phyloP scores from a whole-genome alignment of 352 stramenopile species.

The Globisporangium apiculatum region DNA sequence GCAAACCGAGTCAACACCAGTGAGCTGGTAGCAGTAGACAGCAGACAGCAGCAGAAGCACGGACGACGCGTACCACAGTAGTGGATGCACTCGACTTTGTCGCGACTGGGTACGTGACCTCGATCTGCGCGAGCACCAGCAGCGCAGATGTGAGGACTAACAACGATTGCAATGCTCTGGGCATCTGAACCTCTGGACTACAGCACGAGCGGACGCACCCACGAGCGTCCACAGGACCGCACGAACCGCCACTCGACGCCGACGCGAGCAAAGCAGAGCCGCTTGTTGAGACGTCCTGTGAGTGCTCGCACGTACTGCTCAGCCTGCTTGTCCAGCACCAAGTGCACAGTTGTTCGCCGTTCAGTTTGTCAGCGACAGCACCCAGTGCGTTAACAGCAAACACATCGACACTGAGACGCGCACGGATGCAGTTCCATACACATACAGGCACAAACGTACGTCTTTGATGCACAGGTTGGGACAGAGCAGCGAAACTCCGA shows the following conservation, averaged over 20 bases:
- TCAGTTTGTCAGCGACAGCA: too few species aligned
- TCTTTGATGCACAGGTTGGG: slow-evolving; percentile 73
- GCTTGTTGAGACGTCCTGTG: slow-evolving; percentile 49
- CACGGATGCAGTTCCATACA: not conserved
- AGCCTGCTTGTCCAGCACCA: slow-evolving; percentile 20
- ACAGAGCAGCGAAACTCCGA: slow-evolving; percentile 55
- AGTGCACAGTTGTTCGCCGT: too few species aligned
- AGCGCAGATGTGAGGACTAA: too few species aligned
- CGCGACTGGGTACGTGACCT: slow-evolving; percentile 49
- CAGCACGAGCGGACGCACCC: slow-evolving; percentile 16
- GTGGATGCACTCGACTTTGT: slow-evolving; percentile 8
- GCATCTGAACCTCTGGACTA: too few species aligned
- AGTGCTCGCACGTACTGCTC: slow-evolving; percentile 65
- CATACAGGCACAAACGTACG: slow-evolving; percentile 21
- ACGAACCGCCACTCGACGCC: slow-evolving; percentile 57
- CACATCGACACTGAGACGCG: not conserved
- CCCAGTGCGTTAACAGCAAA: too few species aligned
- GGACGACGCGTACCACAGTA: not conserved
- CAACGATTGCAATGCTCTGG: too few species aligned
- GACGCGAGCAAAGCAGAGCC: slow-evolving; percentile 44
- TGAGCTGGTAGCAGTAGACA: not conserved
- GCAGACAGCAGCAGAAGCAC: too few species aligned
- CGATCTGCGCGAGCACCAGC: slow-evolving; percentile 22
- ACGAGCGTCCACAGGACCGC: slow-evolving; percentile 50
- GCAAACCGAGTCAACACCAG: not conserved